phyloP scores from a whole-genome alignment of 2,329 filamentous ascomycete genomes.

The Aspergillus awamori region DNA sequence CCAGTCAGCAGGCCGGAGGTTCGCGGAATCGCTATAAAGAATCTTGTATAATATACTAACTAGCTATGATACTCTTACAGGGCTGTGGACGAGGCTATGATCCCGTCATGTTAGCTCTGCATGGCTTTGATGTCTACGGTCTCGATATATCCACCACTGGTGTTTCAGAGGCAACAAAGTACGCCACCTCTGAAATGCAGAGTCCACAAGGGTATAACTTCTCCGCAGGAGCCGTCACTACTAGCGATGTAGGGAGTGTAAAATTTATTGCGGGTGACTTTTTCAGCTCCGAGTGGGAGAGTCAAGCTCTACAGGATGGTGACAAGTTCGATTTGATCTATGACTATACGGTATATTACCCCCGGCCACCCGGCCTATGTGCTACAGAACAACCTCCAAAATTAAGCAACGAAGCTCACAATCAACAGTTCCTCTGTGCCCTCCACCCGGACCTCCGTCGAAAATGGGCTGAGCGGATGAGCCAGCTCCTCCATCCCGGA shows the following conservation, averaged over 20 bases:
- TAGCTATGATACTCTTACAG: constrained; percentile 12
- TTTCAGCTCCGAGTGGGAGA: constrained; percentile 14
- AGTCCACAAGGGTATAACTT: constrained; percentile 25
- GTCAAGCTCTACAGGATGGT: not conserved
- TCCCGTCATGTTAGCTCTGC: constrained; percentile 35
- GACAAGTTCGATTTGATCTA: constrained; percentile 22
- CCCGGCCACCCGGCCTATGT: too few relatives aligned
- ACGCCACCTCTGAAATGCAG: constrained; percentile 23
- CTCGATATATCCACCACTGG: constrained; percentile 34
- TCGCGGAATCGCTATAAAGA: not conserved
- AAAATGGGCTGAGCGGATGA: constrained; percentile 58
- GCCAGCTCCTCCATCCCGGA: not conserved
- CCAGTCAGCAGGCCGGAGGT: not conserved
- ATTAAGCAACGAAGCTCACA: not conserved
- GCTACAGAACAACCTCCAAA: too few relatives aligned
- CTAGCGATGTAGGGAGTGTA: constrained; percentile 23
- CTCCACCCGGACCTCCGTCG: constrained; percentile 58
- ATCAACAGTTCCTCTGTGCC: constrained; percentile 62
- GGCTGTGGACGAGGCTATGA: constrained; percentile 41
- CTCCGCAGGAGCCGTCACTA: not conserved
- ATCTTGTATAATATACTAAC: not conserved
- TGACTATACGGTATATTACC: constrained; percentile 40
- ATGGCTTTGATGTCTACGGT: constrained; percentile 35
- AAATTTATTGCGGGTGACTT: constrained; percentile 62
- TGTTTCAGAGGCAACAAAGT: constrained; percentile 24